These are phyloP conservation scores for Trichosporon asahii DNA, from an alignment of 1,284 basidiomycete genomes.

Conservation along the genomic window DNA sequence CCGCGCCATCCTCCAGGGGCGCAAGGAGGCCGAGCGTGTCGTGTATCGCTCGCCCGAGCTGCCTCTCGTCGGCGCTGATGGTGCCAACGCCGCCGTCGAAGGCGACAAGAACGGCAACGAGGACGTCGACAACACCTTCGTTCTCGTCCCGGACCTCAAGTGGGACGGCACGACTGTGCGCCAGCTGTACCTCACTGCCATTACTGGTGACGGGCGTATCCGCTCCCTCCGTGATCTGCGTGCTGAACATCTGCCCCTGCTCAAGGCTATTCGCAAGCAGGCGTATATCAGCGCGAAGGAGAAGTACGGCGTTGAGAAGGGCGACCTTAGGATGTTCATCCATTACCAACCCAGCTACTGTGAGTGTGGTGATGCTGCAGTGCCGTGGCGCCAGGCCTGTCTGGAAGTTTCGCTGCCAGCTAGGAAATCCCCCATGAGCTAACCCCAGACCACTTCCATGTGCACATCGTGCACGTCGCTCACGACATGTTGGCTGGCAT, in stretches of 20 bases:
- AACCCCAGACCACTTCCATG: conserved; percentile 80
- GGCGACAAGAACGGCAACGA: background rate
- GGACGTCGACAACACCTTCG: conserved; percentile 53
- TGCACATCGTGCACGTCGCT: conserved; percentile 82
- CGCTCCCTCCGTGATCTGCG: conserved; percentile 68
- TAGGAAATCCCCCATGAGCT: too few species aligned
- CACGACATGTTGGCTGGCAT: conserved; percentile 66
- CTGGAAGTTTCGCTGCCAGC: too few species aligned
- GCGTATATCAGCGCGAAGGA: conserved; percentile 67
- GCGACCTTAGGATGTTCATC: conserved; percentile 72
- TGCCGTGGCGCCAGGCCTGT: too few species aligned
- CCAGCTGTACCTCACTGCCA: conserved; percentile 66
- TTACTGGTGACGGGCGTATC: conserved; percentile 61
- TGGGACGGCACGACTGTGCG: conserved; percentile 74
- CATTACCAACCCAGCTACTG: conserved; percentile 98
- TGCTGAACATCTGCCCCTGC: conserved; percentile 63
- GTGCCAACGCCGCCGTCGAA: background rate
- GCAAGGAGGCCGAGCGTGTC: conserved; percentile 73
- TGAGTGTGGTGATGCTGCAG: conserved; percentile 52
- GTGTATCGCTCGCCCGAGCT: conserved; percentile 61
- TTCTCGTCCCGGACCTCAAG: conserved; percentile 88
- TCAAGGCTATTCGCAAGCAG: conserved; percentile 61
- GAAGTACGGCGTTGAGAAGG: conserved; percentile 65
- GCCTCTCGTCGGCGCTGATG: background rate
- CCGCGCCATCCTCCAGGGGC: conserved; percentile 75